These are phyloP conservation scores for Murraya koenigii DNA, from an alignment of 345 rosid species.

Conservation along the genomic window DNA sequence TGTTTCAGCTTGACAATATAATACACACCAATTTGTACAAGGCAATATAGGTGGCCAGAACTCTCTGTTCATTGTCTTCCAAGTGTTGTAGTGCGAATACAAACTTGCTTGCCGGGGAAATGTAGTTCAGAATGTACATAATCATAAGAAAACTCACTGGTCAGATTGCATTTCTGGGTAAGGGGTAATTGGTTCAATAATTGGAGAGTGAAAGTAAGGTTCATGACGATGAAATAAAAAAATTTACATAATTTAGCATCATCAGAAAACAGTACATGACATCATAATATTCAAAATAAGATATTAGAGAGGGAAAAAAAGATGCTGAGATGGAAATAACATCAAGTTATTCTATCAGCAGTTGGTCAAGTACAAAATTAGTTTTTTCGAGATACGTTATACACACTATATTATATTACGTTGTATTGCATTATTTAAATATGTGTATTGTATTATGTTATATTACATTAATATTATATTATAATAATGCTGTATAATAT, in stretches of 20 bases:
- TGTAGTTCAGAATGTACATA: neutral
- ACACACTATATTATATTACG: too few species aligned
- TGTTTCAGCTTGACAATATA: constrained; percentile 4
- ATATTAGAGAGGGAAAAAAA: neutral
- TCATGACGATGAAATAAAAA: neutral
- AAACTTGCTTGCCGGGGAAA: neutral
- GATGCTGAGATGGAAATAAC: neutral
- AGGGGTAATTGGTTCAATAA: neutral
- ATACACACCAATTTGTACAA: neutral
- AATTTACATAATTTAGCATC: neutral
- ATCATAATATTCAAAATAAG: neutral
- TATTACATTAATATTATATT: too few species aligned
- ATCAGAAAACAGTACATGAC: neutral
- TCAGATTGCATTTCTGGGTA: neutral
- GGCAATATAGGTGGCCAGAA: neutral
- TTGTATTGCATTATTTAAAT: too few species aligned
- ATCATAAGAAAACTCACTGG: neutral
- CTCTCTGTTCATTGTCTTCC: constrained; percentile 1
- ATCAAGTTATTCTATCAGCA: neutral
- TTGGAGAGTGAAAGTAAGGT: neutral
- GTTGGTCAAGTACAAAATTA: neutral
- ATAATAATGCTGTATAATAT: too few species aligned
- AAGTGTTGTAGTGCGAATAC: neutral
- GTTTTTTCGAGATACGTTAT: too few species aligned
- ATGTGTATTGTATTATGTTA: too few species aligned